Evolutionary conservation across 106 monocot genomes (phyloP), one percentile per base, ranked within the genome.

Genomic region (Allium sativum): DNA sequence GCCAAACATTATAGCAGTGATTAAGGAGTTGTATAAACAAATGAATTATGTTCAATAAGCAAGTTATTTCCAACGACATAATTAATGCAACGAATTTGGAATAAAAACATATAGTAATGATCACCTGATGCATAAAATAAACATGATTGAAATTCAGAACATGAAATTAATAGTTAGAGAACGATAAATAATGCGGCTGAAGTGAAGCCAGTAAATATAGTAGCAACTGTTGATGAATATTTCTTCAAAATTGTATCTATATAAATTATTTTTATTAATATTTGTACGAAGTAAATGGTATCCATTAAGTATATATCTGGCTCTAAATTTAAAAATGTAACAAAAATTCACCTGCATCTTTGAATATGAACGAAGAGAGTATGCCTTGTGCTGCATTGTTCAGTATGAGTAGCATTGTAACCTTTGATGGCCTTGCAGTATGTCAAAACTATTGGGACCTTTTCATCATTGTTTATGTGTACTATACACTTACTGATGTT

Each of bases 361-460:
- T 94, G 77, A 94, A 94, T 62, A 94, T 89, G 63, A 94, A 94
- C 16, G 93, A 94, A 2, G 93, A 94, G 4, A 89, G 78, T 74
- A 94, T 94, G 61, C 93, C 93, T 70, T 94, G 93, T 52, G 93
- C 89, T 59, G 93, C 93, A 76, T 94, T 94, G 69, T 89, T 94
- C 21, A 70, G 75, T 55, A 89, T 89, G 12, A 93, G 65, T 66
- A 93, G 64, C 77, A 93, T 69, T n/a, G 93, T 89, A 12, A 89
- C 93, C 65, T 70, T 94, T 0, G 93, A 65, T 86, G 89, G 9
- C 93, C 93, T 78, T 86, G 68, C 59, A 94, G 72, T 44, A 94
- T 86, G 63, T 94, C 78, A 74, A 94, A 86, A 59, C 74, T 89
- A 60, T 48, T 48, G 10, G 89, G 82, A 3, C 93, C 93, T 93